A percentile compares a stretch with the other conserved stretches of the same genome.
Conservation (phyloP, 2,329 filamentous ascomycete genomes). For the Curvularia sp. region DNA sequence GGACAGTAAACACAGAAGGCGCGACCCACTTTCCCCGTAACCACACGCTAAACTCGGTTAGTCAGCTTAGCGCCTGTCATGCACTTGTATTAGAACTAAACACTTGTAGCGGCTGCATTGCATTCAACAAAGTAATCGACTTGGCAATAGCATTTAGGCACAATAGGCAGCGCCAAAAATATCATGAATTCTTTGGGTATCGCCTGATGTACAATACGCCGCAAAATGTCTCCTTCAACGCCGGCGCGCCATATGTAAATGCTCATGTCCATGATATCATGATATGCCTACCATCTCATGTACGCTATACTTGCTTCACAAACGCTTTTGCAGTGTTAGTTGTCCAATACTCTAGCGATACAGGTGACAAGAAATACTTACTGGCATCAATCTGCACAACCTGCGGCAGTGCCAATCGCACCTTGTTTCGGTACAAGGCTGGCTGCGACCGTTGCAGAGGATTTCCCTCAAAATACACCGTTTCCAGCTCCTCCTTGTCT, state of each 20-base stretch:
- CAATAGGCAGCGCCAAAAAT: conserved; percentile 2
- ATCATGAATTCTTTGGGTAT: conserved; percentile 17
- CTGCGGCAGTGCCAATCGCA: conserved; percentile 84
- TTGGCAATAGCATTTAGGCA: neutral
- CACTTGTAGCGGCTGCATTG: neutral
- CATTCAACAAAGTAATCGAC: neutral
- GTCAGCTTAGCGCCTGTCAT: conserved; percentile 2
- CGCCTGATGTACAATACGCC: neutral
- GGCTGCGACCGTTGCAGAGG: conserved; percentile 80
- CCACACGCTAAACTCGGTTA: conserved; percentile 10
- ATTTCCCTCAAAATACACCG: conserved; percentile 97
- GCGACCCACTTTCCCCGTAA: conserved; percentile 13
- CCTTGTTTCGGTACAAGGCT: conserved; percentile 93
- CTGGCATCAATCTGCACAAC: conserved; percentile 95
- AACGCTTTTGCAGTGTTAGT: conserved; percentile 14
- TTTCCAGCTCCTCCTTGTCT: conserved; percentile 81
- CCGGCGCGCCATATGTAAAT: conserved; percentile 16
- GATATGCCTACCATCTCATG: neutral
- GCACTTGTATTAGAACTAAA: neutral
- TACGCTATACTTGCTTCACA: conserved; percentile 21
- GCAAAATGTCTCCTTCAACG: conserved; percentile 4
- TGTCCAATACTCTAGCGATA: neutral
- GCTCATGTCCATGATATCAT: conserved; percentile 1
- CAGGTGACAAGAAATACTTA: conserved; percentile 62
- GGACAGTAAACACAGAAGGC: conserved; percentile 20